A percentile compares a stretch with the other conserved stretches of the same genome.
Evolutionary conservation across 2,329 filamentous ascomycete species (phyloP).

Genomic region (Colletotrichum cereale): DNA sequence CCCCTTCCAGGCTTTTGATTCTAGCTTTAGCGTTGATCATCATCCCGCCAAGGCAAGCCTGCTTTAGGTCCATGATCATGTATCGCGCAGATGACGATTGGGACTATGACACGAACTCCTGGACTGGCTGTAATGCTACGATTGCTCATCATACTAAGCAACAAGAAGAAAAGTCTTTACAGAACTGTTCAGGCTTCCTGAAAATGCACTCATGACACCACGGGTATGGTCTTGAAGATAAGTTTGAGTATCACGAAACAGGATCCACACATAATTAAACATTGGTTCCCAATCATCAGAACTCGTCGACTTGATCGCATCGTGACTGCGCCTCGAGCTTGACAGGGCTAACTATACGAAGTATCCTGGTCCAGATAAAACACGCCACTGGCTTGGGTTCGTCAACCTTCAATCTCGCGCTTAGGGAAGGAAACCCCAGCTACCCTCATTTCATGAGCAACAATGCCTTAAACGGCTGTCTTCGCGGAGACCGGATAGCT

Average conservation of each 20-base stretch:
- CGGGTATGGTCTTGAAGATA: fast-evolving
- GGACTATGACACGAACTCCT: not conserved
- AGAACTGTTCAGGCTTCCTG: not conserved
- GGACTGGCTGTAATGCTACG: not conserved
- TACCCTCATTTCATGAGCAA: not conserved
- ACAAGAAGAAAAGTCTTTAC: not conserved
- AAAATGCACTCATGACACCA: not conserved
- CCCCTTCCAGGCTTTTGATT: no score
- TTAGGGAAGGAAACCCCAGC: not conserved
- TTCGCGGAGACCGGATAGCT: not conserved
- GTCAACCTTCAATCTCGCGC: not conserved
- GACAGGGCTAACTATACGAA: not conserved
- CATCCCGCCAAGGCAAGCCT: not conserved
- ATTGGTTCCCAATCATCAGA: not conserved
- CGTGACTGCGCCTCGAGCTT: not conserved
- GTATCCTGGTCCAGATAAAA: not conserved
- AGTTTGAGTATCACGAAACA: not conserved
- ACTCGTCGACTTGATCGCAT: not conserved
- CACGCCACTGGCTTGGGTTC: not conserved
- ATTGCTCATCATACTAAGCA: not conserved
- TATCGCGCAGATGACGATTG: not conserved
- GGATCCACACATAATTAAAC: not conserved
- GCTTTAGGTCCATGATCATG: not conserved
- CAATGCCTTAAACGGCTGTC: not conserved
- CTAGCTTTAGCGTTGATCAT: not conserved